Evolutionary conservation across 768 basidiomycete genomes (phyloP).

Genomic region (Tylopilus plumbeoviolaceoides): DNA sequence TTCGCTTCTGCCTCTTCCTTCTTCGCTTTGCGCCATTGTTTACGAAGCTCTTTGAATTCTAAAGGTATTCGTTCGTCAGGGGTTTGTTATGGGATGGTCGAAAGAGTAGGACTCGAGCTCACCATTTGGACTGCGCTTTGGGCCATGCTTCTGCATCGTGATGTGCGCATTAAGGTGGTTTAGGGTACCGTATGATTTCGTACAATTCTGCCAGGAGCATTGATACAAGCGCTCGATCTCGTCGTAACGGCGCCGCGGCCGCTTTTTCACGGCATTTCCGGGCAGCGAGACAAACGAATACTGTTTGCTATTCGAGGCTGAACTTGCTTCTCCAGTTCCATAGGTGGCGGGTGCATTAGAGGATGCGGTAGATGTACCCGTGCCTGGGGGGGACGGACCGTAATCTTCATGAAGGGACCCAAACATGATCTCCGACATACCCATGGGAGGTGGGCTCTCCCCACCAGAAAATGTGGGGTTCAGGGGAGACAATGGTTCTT

Average conservation of each 20-base stretch:
- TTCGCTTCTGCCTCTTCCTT: conserved; percentile 55
- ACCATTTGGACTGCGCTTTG: conserved; percentile 89
- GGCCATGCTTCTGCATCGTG: conserved; percentile 95
- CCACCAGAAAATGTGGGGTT: conserved; percentile 50
- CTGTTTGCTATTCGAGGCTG: conserved; percentile 54
- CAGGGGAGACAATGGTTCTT: conserved; percentile 52
- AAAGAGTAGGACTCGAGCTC: conserved; percentile 26
- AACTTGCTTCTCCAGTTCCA: conserved; percentile 21
- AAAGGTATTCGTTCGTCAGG: conserved; percentile 8
- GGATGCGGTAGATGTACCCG: conserved; percentile 56
- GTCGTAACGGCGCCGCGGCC: conserved; percentile 83
- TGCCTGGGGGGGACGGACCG: conserved; percentile 59
- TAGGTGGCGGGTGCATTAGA: conserved; percentile 37
- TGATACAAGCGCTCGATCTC: conserved; percentile 94
- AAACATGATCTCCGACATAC: conserved; percentile 34
- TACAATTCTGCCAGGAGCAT: conserved; percentile 75
- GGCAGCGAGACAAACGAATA: conserved; percentile 81
- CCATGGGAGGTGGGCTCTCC: conserved; percentile 33
- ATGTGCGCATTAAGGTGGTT: conserved; percentile 99
- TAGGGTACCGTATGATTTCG: conserved; percentile 88
- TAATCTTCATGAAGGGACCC: conserved; percentile 48
- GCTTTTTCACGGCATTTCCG: conserved; percentile 77
- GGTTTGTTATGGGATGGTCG: background rate
- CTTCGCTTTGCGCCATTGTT: conserved; percentile 93
- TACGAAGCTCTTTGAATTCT: conserved; percentile 99